Percentiles rank a stretch among this genome's conserved stretches.
Evolutionary conservation across 768 basidiomycete species (phyloP).

Genomic region (Auricularia auricula-judae): DNA sequence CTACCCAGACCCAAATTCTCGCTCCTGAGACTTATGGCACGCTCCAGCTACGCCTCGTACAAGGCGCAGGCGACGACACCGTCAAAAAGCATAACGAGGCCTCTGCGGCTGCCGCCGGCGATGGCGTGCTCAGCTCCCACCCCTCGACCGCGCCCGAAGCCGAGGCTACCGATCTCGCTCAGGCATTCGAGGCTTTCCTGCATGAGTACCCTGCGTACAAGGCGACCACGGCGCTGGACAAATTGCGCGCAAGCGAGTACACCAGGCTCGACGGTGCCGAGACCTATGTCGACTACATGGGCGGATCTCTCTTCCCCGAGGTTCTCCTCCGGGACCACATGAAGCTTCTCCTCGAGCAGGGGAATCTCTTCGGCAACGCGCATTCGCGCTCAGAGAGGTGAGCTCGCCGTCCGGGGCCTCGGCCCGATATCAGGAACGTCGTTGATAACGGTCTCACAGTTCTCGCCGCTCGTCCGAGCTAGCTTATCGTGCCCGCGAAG

Average conservation of each 20-base stretch:
- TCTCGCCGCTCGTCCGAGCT: constrained; percentile 58
- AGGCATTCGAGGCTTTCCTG: constrained; percentile 23
- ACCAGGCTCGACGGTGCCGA: constrained; percentile 44
- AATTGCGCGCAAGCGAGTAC: constrained; percentile 54
- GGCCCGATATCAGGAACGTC: neutral
- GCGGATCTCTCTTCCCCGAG: constrained; percentile 70
- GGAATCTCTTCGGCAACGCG: constrained; percentile 66
- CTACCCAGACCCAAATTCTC: no score
- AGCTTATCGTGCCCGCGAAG: constrained; percentile 56
- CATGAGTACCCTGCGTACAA: constrained; percentile 42
- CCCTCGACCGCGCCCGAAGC: neutral
- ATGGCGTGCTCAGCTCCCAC: neutral
- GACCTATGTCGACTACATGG: constrained; percentile 83
- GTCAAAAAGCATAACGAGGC: neutral
- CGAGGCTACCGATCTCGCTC: neutral
- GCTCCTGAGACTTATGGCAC: no score
- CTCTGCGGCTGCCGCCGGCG: neutral
- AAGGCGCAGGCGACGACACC: no score
- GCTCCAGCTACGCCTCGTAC: no score
- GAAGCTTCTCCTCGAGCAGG: constrained; percentile 43
- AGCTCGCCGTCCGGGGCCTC: constrained; percentile 6
- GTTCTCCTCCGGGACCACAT: constrained; percentile 62
- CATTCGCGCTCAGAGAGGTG: constrained; percentile 77
- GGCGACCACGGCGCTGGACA: constrained; percentile 60
- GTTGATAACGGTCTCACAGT: constrained; percentile 24